Evolutionary conservation across 306 rosid species (phyloP), one percentile per base, ranked within the genome.

Genomic region (Begonia peltatifolia): DNA sequence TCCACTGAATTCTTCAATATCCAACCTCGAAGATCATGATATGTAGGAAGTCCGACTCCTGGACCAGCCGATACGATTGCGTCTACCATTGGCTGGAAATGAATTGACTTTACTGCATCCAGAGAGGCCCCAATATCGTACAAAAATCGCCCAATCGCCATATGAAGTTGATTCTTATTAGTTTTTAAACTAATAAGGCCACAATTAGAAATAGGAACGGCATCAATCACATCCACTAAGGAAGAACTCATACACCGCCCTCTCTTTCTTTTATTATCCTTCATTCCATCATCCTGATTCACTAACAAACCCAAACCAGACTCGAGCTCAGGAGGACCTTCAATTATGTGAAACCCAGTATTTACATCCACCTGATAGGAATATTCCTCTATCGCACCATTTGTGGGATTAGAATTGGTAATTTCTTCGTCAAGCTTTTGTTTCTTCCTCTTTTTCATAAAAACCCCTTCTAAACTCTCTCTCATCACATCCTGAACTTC

Each of bases 131-230:
- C 97, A 60, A 88, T 73, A 63, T 82, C 97, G 65, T 69, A 88
- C 63, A 88, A 72, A 74, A 88, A 88, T 72, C 87, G 55, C 41
- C 89, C 97, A 61, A 88, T 74, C 6, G 95, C 97, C 93, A 82
- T 68, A 54, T 71, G 72, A 61, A 84, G 66, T 57, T 51, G 74
- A 53, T 53, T 69, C 56, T 73, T 75, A 53, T 61, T 60, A 36
- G 70, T 69, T 59, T 53, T 64, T 65, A 67, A 75, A 65, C 51
- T 60, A 36, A 65, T 11, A 51, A 30, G 66, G 47, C 35, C 70
- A 69, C 51, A 66, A 61, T 63, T 75, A 54, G 71, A 56, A 49
- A 61, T n/a, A 46, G 49, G 71, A 57, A 56, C 57, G 70, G 46
- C 55, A 44, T 75, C 95, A 54, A 64, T 63, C 22, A 17, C 18